A percentile compares a stretch with the other conserved stretches of the same genome.
These are phyloP conservation scores for Epithemia pelagica DNA, from an alignment of 108 stramenopile genomes.

Conservation along the genomic window DNA sequence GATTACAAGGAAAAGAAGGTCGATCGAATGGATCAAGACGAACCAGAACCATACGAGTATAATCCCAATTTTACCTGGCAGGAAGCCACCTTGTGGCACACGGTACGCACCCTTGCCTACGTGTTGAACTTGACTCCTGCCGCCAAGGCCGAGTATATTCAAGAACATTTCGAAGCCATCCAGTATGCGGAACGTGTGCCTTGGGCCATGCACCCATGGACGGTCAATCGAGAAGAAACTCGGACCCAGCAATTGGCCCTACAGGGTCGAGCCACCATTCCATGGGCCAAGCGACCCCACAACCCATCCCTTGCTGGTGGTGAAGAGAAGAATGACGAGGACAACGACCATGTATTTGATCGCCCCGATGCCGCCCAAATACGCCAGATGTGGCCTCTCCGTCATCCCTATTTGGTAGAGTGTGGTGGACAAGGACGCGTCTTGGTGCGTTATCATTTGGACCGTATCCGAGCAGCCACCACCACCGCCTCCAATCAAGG, in stretches of 20 bases:
- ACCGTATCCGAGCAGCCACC: neutral
- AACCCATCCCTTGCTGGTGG: no score
- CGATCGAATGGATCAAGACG: no score
- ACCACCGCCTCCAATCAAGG: neutral
- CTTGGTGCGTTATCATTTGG: constrained; percentile 37
- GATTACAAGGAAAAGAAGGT: constrained; percentile 20
- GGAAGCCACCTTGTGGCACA: constrained; percentile 37
- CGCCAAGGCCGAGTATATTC: constrained; percentile 8
- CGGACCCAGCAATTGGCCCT: constrained; percentile 25
- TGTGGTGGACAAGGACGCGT: constrained; percentile 56
- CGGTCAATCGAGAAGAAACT: constrained; percentile 55
- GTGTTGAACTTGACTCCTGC: constrained; percentile 42
- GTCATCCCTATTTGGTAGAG: constrained; percentile 54
- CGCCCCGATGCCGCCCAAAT: constrained; percentile 47
- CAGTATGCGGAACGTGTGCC: constrained; percentile 43
- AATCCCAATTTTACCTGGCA: constrained; percentile 1
- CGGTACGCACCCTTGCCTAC: constrained; percentile 36
- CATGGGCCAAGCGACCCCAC: constrained; percentile 10
- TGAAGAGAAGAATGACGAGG: neutral
- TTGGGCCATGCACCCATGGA: constrained; percentile 74
- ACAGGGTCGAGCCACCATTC: constrained; percentile 11
- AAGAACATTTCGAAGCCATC: constrained; percentile 24
- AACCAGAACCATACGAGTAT: constrained; percentile 8
- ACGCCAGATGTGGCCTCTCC: constrained; percentile 28
- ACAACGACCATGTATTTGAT: constrained; percentile 20